A percentile compares a stretch with the other conserved stretches of the same genome.
phyloP scores from a whole-genome alignment of 495 filamentous ascomycete species.

The Geoglossum glabrum region DNA sequence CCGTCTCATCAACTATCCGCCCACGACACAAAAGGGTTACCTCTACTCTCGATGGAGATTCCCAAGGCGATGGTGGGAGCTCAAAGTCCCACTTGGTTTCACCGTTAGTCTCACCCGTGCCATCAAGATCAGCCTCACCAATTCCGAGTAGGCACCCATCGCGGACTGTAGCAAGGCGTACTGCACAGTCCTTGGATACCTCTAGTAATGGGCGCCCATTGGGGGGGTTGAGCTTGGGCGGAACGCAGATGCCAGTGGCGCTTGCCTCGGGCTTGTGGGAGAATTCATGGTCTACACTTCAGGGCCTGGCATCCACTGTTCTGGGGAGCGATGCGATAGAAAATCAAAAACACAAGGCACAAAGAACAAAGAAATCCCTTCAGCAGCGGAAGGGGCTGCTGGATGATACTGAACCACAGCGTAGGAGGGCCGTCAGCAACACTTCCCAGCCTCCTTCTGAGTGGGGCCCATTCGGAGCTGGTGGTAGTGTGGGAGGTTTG shows the following conservation, averaged over 20 bases:
- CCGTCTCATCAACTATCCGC: slow-evolving; percentile 2
- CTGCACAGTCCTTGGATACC: neutral
- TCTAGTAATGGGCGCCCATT: neutral
- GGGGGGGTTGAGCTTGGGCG: slow-evolving; percentile 1
- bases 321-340: slow-evolving; percentile 15
- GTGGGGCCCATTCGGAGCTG: slow-evolving; percentile 15
- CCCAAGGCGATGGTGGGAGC: neutral
- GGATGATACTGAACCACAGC: neutral
- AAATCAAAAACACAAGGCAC: neutral
- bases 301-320: slow-evolving; percentile 22
- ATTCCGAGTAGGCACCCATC: slow-evolving; percentile 3
- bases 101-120: neutral
- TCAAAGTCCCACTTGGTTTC: neutral
- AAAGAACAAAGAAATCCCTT: slow-evolving; percentile 2
- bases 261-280: slow-evolving; percentile 13
- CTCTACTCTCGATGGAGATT: neutral
- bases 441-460: neutral
- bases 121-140: slow-evolving; percentile 3
- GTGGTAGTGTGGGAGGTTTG: slow-evolving; percentile 18
- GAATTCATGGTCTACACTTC: slow-evolving; percentile 21
- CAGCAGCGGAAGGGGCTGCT: neutral
- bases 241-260: neutral
- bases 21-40: neutral
- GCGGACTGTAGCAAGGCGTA: neutral
- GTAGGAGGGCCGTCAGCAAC: neutral